Evolutionary conservation across 2,329 filamentous ascomycete genomes (phyloP).

Genomic region (Cercospora berteroae): DNA sequence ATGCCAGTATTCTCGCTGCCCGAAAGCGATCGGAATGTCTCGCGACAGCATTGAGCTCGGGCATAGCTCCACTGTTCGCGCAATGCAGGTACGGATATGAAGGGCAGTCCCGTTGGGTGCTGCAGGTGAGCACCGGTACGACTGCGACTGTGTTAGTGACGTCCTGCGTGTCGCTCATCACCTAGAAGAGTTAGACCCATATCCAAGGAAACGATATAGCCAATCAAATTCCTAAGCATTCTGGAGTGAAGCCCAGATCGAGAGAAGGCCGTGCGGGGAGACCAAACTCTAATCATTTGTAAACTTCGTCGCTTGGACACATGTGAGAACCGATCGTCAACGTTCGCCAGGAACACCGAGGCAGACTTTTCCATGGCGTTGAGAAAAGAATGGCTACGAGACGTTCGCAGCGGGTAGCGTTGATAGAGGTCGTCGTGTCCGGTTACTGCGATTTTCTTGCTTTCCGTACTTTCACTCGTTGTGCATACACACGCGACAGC

Average conservation of each 20-base stretch:
- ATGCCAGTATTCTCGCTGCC: neutral
- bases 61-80: neutral
- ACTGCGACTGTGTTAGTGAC: neutral
- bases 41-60: neutral
- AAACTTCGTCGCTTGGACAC: neutral
- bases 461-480: slow-evolving; percentile 2
- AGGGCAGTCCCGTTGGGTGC: neutral
- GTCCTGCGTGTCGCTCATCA: neutral
- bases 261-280: slow-evolving; percentile 7
- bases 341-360: slow-evolving; percentile 6
- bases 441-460: slow-evolving; percentile 6
- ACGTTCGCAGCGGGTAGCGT: slow-evolving; percentile 10
- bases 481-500: slow-evolving; percentile 7
- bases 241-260: neutral
- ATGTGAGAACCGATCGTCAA: slow-evolving; percentile 5
- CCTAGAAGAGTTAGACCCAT: neutral
- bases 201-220: neutral
- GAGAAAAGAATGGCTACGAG: slow-evolving; percentile 5
- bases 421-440: slow-evolving; percentile 6
- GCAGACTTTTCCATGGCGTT: neutral
- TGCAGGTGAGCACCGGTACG: neutral
- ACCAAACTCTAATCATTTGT: neutral
- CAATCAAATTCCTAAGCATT: neutral
- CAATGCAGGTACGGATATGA: slow-evolving; percentile 7
- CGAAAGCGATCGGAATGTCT: neutral